A percentile compares a stretch with the other conserved stretches of the same genome.
phyloP scores from a whole-genome alignment of 1,284 basidiomycete genomes.

The Heterobasidion parviporum region DNA sequence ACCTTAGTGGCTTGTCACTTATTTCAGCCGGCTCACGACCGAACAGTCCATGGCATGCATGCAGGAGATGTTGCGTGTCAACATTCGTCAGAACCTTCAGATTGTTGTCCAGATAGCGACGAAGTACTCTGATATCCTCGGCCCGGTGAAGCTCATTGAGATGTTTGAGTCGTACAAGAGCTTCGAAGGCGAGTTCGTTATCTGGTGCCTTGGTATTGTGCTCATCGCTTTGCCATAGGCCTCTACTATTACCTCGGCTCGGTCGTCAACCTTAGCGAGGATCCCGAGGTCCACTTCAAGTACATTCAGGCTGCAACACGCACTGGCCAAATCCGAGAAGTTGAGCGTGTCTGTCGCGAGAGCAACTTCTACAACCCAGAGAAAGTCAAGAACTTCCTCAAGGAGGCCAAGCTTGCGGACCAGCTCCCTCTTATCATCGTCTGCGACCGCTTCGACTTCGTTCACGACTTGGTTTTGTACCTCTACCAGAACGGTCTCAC shows the following conservation, averaged over 20 bases:
- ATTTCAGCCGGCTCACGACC: slow-evolving; percentile 97
- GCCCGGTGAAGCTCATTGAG: slow-evolving; percentile 96
- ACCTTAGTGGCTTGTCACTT: slow-evolving; percentile 88
- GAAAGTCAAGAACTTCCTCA: slow-evolving; percentile 99
- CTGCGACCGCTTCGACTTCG: slow-evolving; percentile 99
- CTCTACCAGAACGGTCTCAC: slow-evolving; percentile 96
- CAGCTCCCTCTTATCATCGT: slow-evolving; percentile 99
- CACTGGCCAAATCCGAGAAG: slow-evolving; percentile 97
- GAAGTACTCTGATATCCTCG: slow-evolving; percentile 98
- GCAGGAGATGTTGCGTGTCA: slow-evolving; percentile 95
- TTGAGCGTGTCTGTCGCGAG: slow-evolving; percentile 97
- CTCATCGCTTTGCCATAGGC: slow-evolving; percentile 33
- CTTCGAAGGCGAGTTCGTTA: slow-evolving; percentile 66
- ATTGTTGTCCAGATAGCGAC: slow-evolving; percentile 98
- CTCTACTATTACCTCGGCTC: slow-evolving; percentile 98
- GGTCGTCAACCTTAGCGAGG: slow-evolving; percentile 93
- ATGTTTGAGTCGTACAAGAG: slow-evolving; percentile 99
- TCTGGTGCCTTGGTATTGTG: background rate
- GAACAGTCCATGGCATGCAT: slow-evolving; percentile 96
- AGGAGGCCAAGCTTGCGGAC: slow-evolving; percentile 94
- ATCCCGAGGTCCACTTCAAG: slow-evolving; percentile 99
- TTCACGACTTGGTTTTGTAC: slow-evolving; percentile 98
- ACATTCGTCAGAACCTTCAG: slow-evolving; percentile 97
- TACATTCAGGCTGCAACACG: slow-evolving; percentile 99
- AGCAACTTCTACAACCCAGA: slow-evolving; percentile 98